These are phyloP conservation scores for Apiospora sp. DNA, from an alignment of 2,329 filamentous ascomycete species.

Conservation along the genomic window DNA sequence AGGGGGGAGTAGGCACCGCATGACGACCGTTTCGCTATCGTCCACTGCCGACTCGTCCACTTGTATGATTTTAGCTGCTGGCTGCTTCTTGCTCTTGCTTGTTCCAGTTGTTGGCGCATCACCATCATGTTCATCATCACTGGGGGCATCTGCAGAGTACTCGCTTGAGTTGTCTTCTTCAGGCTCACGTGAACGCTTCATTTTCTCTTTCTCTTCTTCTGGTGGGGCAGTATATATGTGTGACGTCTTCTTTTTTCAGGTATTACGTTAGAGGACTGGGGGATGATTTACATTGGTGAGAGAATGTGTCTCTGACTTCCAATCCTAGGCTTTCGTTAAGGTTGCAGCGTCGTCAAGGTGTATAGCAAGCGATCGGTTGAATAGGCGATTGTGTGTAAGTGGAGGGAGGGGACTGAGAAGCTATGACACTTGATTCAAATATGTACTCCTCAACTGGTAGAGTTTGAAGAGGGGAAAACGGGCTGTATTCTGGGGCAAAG, in stretches of 20 bases:
- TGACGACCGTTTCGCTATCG: constrained; percentile 55
- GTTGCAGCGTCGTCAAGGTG: constrained; percentile 15
- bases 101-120: constrained; percentile 28
- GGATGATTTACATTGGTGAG: constrained; percentile 20
- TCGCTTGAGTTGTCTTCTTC: constrained; percentile 54
- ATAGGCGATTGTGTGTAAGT: constrained; percentile 4
- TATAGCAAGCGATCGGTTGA: constrained; percentile 18
- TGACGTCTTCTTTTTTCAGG: constrained; percentile 5
- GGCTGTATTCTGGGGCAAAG: background rate
- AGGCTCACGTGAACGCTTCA: constrained; percentile 71
- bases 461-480: constrained; percentile 17
- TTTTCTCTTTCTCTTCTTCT: constrained; percentile 42
- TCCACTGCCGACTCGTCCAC: constrained; percentile 57
- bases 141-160: constrained; percentile 32
- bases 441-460: background rate
- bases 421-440: constrained; percentile 2
- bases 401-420: background rate
- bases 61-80: constrained; percentile 64
- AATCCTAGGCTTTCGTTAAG: background rate
- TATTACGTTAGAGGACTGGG: constrained; percentile 14
- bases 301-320: constrained; percentile 11
- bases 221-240: background rate
- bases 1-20: constrained; percentile 84
- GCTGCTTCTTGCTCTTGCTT: constrained; percentile 30
- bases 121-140: constrained; percentile 14